phyloP scores from a whole-genome alignment of 176 grass and related monocot species.

The Themeda triandra region DNA sequence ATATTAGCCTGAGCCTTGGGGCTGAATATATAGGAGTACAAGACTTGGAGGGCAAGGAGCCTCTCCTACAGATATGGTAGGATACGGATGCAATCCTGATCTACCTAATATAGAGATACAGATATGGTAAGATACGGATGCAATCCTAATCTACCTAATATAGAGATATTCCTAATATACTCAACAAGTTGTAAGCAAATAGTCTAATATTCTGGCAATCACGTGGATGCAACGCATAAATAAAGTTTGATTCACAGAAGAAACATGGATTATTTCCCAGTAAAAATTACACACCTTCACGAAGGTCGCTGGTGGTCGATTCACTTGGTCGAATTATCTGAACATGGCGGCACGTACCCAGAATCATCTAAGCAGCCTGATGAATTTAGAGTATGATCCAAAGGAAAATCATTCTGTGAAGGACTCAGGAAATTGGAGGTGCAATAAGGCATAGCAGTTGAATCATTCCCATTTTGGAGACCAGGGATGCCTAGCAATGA shows the following conservation, averaged over 20 bases:
- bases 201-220: not conserved
- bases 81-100: no score
- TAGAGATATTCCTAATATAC: no score
- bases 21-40: no score
- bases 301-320: constrained; percentile 57
- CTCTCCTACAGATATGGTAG: no score
- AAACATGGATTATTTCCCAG: not conserved
- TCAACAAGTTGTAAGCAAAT: not conserved
- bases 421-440: constrained; percentile 81
- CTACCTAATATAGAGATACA: no score
- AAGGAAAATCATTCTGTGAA: constrained; percentile 63
- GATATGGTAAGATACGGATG: no score
- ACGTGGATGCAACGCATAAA: not conserved
- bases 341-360: constrained; percentile 53
- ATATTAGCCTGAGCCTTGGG: no score
- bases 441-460: constrained; percentile 60
- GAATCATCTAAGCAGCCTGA: constrained; percentile 67
- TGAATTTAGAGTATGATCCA: constrained; percentile 64
- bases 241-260: not conserved
- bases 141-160: no score
- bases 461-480: constrained; percentile 56
- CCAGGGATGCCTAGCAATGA: constrained; percentile 63
- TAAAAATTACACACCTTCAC: constrained; percentile 64
- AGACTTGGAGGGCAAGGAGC: no score
- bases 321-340: constrained; percentile 65